Percentiles rank a stretch among this genome's conserved stretches.
phyloP scores from a whole-genome alignment of 2,329 filamentous ascomycete genomes.

The Fusarium miscanthi region DNA sequence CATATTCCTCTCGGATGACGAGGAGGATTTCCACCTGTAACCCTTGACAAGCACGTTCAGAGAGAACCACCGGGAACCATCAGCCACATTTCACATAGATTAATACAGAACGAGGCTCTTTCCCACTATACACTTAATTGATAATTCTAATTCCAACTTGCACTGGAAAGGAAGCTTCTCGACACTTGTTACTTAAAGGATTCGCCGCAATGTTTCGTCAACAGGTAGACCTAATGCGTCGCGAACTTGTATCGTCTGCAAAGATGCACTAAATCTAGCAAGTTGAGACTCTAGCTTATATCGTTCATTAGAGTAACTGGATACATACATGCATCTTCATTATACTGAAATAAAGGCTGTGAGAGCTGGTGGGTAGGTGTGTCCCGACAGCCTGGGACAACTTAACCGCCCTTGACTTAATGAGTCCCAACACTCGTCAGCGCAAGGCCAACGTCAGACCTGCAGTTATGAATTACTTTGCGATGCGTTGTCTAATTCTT shows the following conservation, averaged over 20 bases:
- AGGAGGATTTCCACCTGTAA: constrained; percentile 27
- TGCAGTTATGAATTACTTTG: constrained; percentile 1
- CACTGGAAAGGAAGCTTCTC: neutral
- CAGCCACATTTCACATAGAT: constrained; percentile 35
- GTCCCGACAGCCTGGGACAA: constrained; percentile 1
- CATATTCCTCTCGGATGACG: constrained; percentile 1
- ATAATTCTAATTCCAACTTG: neutral
- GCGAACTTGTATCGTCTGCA: neutral
- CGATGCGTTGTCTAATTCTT: neutral
- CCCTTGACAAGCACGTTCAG: constrained; percentile 10
- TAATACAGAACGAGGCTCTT: neutral
- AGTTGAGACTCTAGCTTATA: neutral
- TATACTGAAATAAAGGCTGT: neutral
- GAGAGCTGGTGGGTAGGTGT: neutral
- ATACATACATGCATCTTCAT: neutral
- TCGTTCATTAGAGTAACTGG: neutral
- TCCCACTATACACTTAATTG: neutral
- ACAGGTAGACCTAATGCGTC: constrained; percentile 9
- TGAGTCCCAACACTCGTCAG: neutral
- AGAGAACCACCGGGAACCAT: constrained; percentile 2
- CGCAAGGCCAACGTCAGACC: neutral
- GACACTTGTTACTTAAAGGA: constrained; percentile 16
- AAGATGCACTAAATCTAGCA: neutral
- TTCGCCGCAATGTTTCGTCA: constrained; percentile 19
- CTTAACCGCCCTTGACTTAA: constrained; percentile 10